A percentile compares a stretch with the other conserved stretches of the same genome.
These are phyloP conservation scores for Backusella tarrabulga DNA, from an alignment of 192 early-diverging fungal genomes.

Conservation along the genomic window DNA sequence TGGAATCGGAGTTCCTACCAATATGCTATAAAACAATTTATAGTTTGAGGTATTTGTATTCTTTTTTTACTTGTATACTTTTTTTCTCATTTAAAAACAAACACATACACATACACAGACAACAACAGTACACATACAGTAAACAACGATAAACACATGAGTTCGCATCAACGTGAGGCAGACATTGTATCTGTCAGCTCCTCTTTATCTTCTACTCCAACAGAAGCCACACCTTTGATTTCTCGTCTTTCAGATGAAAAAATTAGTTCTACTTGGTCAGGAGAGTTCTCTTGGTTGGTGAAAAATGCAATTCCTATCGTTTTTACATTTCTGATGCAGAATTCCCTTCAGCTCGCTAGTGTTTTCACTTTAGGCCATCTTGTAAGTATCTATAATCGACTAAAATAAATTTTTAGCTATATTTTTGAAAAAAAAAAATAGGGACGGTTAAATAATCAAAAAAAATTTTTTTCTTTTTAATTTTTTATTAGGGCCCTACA, in stretches of 20 bases:
- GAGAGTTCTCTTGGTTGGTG: constrained; percentile 26
- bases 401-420: background rate
- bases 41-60: background rate
- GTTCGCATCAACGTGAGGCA: background rate
- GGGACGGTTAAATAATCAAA: background rate
- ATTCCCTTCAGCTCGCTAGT: constrained; percentile 61
- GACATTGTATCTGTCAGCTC: constrained; percentile 1
- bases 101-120: background rate
- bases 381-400: constrained; percentile 29
- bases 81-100: background rate
- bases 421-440: background rate
- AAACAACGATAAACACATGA: background rate
- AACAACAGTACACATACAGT: background rate
- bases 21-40: background rate
- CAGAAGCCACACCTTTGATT: constrained; percentile 6
- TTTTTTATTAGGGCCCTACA: constrained; percentile 36
- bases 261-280: background rate
- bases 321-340: constrained; percentile 65
- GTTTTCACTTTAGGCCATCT: constrained; percentile 64
- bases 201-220: background rate
- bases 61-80: background rate
- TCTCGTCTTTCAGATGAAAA: background rate
- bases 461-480: constrained; percentile 16
- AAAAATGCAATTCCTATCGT: constrained; percentile 52
- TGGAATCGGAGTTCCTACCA: background rate